Evolutionary conservation across 169 alveolate genomes (phyloP), one percentile per base, ranked within the genome.

Genomic region (Plasmodium inui): DNA sequence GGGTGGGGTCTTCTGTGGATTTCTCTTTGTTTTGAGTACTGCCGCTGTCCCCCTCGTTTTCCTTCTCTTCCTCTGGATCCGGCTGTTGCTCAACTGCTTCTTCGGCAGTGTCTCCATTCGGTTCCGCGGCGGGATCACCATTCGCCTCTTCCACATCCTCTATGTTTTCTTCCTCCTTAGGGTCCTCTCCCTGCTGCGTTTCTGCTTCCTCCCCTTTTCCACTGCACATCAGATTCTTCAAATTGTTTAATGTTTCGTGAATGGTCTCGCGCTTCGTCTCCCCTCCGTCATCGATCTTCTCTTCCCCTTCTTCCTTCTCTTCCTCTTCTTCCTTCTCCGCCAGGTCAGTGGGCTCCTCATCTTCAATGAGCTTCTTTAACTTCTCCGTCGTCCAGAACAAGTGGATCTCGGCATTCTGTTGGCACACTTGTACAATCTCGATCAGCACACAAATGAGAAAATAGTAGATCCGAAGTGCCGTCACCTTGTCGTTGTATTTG

Each of bases 311-410:
- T 32, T 57, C 28, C n/a, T n/a, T n/a, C n/a, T 55, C 39, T 17
- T 74, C 46, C 12, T 4, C 57, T 12, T 34, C 55, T 34, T 39
- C 74, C 41, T 46, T 46, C 26, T 50, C 71, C n/a, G 4, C 61
- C 44, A 19, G 3, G 7, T 39, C 67, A 2, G n/a, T 34, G 1
- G 73, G 10, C 28, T 41, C 71, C 12, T 85, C 84, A 44, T 72
- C 76, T n/a, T 74, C 85, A 3, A 30, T 4, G 14, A 85, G 50
- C 28, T 53, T 85, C 7, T 8, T 28, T 8, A 85, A 76, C 17
- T 74, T 85, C 53, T 85, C 93, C 2, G 14, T 19, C 17, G 93
- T 85, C 93, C 93, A 85, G 1, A 85, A 74, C 37, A 74, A 4
- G 39, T 85, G 93, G 8, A 85, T 19, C 30, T 30, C 34, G 10